phyloP scores from a whole-genome alignment of 805 yeast species.

The Saturnispora halmiae region DNA sequence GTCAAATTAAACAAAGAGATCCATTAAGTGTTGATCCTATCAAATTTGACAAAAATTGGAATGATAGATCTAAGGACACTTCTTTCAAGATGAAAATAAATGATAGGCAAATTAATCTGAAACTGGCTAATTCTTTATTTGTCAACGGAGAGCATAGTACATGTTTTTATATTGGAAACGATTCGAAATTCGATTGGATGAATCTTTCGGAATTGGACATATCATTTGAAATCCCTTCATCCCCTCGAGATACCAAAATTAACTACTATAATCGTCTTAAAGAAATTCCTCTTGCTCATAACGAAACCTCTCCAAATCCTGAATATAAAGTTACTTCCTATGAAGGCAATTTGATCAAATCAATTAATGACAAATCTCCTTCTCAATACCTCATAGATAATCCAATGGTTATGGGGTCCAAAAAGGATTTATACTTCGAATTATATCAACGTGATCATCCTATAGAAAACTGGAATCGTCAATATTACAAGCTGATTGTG shows the following conservation, averaged over 20 bases:
- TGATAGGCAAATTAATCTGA: not conserved
- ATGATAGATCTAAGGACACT: slow-evolving; percentile 10
- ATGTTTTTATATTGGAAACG: slow-evolving; percentile 17
- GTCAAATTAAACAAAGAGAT: slow-evolving; percentile 5
- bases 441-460: slow-evolving; percentile 11
- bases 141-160: slow-evolving; percentile 21
- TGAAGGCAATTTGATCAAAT: slow-evolving; percentile 51
- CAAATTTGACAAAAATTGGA: slow-evolving; percentile 18
- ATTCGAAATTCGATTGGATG: slow-evolving; percentile 8
- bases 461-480: slow-evolving; percentile 15
- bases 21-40: slow-evolving; percentile 17
- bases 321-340: slow-evolving; percentile 38
- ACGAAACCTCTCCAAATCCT: slow-evolving; percentile 9
- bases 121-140: slow-evolving; percentile 24
- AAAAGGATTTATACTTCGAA: slow-evolving; percentile 20
- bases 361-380: slow-evolving; percentile 47
- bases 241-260: too few relatives aligned
- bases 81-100: slow-evolving; percentile 8
- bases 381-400: slow-evolving; percentile 45
- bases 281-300: slow-evolving; percentile 13
- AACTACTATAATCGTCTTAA: slow-evolving; percentile 10
- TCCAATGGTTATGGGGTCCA: slow-evolving; percentile 24
- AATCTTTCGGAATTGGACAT: slow-evolving; percentile 9
- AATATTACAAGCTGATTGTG: slow-evolving; percentile 47
- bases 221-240: slow-evolving; percentile 1